Percentiles rank a stretch among this genome's conserved stretches.
Evolutionary conservation across 2,329 filamentous ascomycete genomes (phyloP).

Genomic region (Knufia petricola): DNA sequence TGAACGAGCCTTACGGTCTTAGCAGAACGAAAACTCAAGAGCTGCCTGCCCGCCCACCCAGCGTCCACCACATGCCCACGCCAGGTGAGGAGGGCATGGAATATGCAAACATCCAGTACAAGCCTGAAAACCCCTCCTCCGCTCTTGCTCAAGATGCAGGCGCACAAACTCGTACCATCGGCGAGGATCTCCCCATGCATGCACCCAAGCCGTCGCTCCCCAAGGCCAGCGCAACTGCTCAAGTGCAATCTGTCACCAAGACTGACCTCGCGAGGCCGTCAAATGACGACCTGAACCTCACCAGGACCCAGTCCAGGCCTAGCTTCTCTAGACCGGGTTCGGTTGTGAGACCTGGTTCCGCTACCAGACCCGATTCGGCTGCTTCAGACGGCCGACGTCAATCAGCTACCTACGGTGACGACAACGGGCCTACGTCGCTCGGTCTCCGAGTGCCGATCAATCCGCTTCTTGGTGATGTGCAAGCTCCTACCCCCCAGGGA

Average conservation of each 20-base stretch:
- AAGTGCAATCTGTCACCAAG: slow-evolving; percentile 73
- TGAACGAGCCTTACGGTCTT: slow-evolving; percentile 53
- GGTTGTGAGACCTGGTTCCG: too few species aligned
- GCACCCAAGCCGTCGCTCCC: slow-evolving; percentile 83
- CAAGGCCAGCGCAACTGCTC: slow-evolving; percentile 68
- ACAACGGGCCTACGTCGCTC: slow-evolving; percentile 85
- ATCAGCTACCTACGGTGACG: slow-evolving; percentile 50
- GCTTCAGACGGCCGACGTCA: slow-evolving; percentile 42
- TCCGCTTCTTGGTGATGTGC: slow-evolving; percentile 83
- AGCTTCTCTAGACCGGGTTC: slow-evolving; percentile 48
- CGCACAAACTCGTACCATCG: slow-evolving; percentile 67
- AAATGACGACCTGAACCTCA: slow-evolving; percentile 43
- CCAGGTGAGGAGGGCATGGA: slow-evolving; percentile 85
- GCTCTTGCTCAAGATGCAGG: slow-evolving; percentile 36
- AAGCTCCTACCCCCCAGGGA: slow-evolving; percentile 75
- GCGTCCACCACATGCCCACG: slow-evolving; percentile 65
- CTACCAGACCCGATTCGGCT: slow-evolving; percentile 27
- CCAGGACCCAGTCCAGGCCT: slow-evolving; percentile 51
- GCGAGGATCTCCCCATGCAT: slow-evolving; percentile 73
- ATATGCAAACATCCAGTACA: slow-evolving; percentile 56
- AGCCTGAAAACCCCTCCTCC: slow-evolving; percentile 34
- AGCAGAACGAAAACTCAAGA: slow-evolving; percentile 20
- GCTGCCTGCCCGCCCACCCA: slow-evolving; percentile 53
- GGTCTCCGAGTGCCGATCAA: slow-evolving; percentile 91
- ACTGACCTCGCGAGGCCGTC: slow-evolving; percentile 68